Evolutionary conservation across 2,329 filamentous ascomycete genomes (phyloP), one percentile per base, ranked within the genome.

Genomic region (Pseudocercospora pini-densiflorae): DNA sequence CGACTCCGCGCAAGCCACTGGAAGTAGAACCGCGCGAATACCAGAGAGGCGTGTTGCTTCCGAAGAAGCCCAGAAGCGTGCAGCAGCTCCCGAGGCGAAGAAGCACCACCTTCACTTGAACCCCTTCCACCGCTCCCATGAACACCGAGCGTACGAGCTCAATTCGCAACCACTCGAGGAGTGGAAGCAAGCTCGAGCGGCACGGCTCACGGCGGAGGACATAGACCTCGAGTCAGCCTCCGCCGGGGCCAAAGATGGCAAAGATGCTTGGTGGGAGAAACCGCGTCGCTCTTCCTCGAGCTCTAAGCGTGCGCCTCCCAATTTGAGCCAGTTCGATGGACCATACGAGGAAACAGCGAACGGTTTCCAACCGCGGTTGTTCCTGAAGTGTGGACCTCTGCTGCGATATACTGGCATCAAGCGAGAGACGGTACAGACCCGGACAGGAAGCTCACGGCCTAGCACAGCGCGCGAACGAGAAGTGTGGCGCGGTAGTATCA

Each of bases 401-500:
- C 82, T 99, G 69, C 89, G 95, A 66, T 99, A 97, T 77, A 94
- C 91, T 63, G 95, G 96, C 21, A 88, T 97, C 49, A 88, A 90
- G 47, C 84, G 84, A 45, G 88, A 97, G 57, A 74, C 81, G 0
- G 75, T 77, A 29, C 65, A 68, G 19, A 76, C 81, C 33, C 79
- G 77, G 31, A 77, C 75, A 63, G 79, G 61, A 77, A 61, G 77
- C 77, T 71, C 77, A 75, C 72, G 76, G 3, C 55, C 55, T 1
- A 58, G 55, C 16, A 73, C 76, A 59, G 78, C 78, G 0, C 71
- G 74, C 10, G 89, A 92, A 51, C 87, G 88, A 60, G 92, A 97
- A 73, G 89, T 94, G 21, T 99, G 95, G 95, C 88, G 94, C 77
- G 95, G 95, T 5, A 96, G 89, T 67, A 86, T 98, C 64, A 93